Evolutionary conservation across 768 basidiomycete species (phyloP), one percentile per base, ranked within the genome.

Genomic region (Amanita thiersii): DNA sequence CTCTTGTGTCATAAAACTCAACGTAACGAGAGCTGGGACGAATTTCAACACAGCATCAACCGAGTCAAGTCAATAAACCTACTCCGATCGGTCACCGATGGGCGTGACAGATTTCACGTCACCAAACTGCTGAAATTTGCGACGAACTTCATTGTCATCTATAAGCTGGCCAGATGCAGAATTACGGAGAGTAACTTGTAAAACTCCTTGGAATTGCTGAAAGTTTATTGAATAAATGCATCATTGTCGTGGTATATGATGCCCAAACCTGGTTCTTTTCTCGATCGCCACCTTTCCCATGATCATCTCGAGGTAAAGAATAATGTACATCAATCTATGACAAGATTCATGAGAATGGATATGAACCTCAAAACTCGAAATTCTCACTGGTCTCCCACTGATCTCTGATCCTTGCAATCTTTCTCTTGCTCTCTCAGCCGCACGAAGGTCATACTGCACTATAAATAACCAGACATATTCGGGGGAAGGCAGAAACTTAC

Each of bases 251-350:
- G 12, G n/a, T 28, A 17, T 28, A n/a, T 39, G 17, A 5, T n/a
- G 14, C 12, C 48, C 57, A 60, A 55, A 84, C 90, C 63, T 93
- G 90, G 57, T 87, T 89, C 61, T 83, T 92, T 39, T 93, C 91
- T 35, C 69, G 63, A 35, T 81, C 71, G 48, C 72, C 79, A 41
- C 74, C 75, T 53, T 72, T 73, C 51, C 68, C 61, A 48, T 86
- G 78, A 42, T 96, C 88, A 51, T 87, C 88, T 47, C 88, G 81
- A 8, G 96, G 96, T 20, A 98, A 66, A 19, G 91, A 94, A 66
- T 92, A 99, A 59, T 99, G 96, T 0, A 99, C 93, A 65, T 99
- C 96, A 58, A 98, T 98, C 94, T 96, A 55, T 31, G 40, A 45
- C 23, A 38, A 51, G 42, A 35, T 21, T 35, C 12, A 11, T 44